A percentile compares a stretch with the other conserved stretches of the same genome.
phyloP scores from a whole-genome alignment of 805 yeast genomes.

The Suhomyces canberraensis region DNA sequence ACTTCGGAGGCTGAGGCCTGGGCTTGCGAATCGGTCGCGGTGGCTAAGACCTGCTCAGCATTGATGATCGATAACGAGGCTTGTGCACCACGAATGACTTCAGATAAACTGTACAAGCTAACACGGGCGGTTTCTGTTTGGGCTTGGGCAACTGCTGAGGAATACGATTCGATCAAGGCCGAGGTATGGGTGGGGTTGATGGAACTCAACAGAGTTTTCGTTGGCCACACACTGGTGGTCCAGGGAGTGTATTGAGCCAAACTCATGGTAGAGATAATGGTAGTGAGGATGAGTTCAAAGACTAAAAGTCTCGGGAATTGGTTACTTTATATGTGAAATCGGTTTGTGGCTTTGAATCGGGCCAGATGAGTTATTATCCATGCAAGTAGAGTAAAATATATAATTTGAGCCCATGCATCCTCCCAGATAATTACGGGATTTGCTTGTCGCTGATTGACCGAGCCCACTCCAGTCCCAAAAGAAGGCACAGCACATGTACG shows the following conservation, averaged over 20 bases:
- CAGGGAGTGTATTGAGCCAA: conserved; percentile 10
- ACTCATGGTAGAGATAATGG: background rate
- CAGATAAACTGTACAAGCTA: conserved; percentile 20
- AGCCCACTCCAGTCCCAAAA: no score
- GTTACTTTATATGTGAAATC: no score
- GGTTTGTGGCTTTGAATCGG: no score
- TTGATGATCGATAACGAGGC: conserved; percentile 33
- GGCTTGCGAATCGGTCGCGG: conserved; percentile 29
- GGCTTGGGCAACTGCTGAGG: conserved; percentile 16
- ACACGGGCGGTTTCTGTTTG: conserved; percentile 18
- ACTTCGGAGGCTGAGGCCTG: conserved; percentile 29
- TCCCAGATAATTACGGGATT: no score
- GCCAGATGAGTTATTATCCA: no score
- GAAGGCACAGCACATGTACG: no score
- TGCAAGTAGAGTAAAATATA: no score
- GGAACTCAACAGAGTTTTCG: conserved; percentile 25
- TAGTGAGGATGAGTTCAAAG: no score
- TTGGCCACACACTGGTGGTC: conserved; percentile 24
- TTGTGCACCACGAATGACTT: conserved; percentile 29
- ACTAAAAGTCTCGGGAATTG: no score
- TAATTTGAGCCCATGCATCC: no score
- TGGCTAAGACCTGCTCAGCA: conserved; percentile 35
- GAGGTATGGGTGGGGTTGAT: conserved; percentile 22
- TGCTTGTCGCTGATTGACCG: no score
- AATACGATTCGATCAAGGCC: conserved; percentile 15